Evolutionary conservation across 2,329 filamentous ascomycete genomes (phyloP), one percentile per base, ranked within the genome.

Genomic region (Exophiala sideris): DNA sequence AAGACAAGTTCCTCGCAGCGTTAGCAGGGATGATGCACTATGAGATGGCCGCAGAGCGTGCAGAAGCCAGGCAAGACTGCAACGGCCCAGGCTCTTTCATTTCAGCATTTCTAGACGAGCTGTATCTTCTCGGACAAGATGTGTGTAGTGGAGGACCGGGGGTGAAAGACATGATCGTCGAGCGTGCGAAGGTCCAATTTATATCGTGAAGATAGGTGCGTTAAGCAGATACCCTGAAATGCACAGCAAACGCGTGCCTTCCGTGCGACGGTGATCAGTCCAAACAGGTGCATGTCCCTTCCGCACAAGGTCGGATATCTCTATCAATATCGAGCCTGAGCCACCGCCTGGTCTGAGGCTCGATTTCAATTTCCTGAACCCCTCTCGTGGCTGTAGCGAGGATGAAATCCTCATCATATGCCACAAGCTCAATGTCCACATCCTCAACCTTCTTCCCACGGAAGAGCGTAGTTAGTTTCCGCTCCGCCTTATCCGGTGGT

Each of bases 81-180:
- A 78, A 76, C 54, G 92, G 92, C 0, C 91, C 92, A 0, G 92
- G 92, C 0, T 89, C 85, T 0, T 96, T 96, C 74, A 84, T 95
- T 10, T 87, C 90, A 0, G 86, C 86, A 0, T 91, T 96, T 65
- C 73, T 96, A 39, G 92, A 97, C 63, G 87, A 81, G 67, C 67
- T 87, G 47, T 81, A 78, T 59, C 45, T 52, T 3, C 64, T 78
- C 29, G 70, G 81, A 50, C 73, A 73, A 59, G 74, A 75, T 32
- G 80, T 80, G 2, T 10, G 72, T 70, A 0, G 65, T 67, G 4
- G 78, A 76, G 44, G 24, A 8, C 29, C 29, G 11, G 53, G 40
- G 10, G n/a, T 83, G 84, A 32, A 39, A 14, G 18, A 45, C 32
- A 16, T 46, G 21, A 44, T 58, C 11, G 24, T n/a, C 11, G 38